A percentile compares a stretch with the other conserved stretches of the same genome.
Evolutionary conservation across 2,329 filamentous ascomycete species (phyloP).

Genomic region (Dactylellina sp.): DNA sequence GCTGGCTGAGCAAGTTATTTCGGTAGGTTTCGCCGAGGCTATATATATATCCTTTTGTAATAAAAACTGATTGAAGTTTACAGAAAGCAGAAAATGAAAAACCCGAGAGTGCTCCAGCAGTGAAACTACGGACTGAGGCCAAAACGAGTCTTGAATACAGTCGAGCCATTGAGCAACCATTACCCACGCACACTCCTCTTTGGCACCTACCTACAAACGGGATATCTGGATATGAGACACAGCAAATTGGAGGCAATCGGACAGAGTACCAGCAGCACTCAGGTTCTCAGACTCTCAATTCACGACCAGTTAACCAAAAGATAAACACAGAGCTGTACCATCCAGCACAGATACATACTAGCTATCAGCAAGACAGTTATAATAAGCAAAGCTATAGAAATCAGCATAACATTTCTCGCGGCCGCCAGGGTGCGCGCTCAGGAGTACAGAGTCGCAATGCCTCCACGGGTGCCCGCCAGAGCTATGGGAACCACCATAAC

Average conservation of each 20-base stretch:
- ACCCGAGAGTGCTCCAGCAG: neutral
- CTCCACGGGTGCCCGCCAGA: conserved; percentile 24
- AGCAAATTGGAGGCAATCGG: neutral
- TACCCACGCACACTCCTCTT: conserved; percentile 3
- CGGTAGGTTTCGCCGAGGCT: too few species aligned
- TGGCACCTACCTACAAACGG: conserved; percentile 24
- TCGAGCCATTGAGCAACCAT: neutral
- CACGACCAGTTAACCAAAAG: conserved; percentile 23
- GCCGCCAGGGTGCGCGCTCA: conserved; percentile 33
- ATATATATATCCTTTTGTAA: neutral
- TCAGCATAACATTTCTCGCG: conserved; percentile 30
- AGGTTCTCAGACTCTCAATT: conserved; percentile 12
- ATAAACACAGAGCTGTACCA: conserved; percentile 25
- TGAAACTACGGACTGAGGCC: neutral
- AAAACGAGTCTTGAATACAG: neutral
- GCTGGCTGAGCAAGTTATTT: neutral
- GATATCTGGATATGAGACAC: conserved; percentile 4
- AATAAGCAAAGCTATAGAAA: conserved; percentile 14
- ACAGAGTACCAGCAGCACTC: conserved; percentile 16
- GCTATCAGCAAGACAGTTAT: conserved; percentile 23
- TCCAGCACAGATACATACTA: conserved; percentile 9
- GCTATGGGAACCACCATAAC: conserved; percentile 16
- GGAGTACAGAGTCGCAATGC: conserved; percentile 37
- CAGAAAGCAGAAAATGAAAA: conserved; percentile 22
- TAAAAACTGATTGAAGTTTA: neutral